Percentiles rank a stretch among this genome's conserved stretches.
These are phyloP conservation scores for Evernia prunastri DNA, from an alignment of 495 filamentous ascomycete species.

Conservation along the genomic window DNA sequence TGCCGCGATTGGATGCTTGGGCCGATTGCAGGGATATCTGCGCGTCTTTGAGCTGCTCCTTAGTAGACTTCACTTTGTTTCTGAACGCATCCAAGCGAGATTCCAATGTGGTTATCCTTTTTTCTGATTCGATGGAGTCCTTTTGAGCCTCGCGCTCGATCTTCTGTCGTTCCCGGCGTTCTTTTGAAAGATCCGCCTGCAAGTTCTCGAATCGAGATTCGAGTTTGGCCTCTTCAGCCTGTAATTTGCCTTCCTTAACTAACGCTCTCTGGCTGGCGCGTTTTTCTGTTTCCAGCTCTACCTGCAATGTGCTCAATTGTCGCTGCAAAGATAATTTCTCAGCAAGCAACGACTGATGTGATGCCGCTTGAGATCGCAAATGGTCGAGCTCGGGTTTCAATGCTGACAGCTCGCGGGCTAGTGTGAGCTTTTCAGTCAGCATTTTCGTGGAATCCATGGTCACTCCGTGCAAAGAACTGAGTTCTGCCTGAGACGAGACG, in stretches of 20 bases:
- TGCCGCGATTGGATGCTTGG: conserved; percentile 38
- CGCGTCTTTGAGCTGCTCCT: conserved; percentile 61
- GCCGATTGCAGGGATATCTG: conserved; percentile 42
- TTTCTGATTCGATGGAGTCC: conserved; percentile 42
- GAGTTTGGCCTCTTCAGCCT: conserved; percentile 43
- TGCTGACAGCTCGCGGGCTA: conserved; percentile 62
- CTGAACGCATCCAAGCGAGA: conserved; percentile 60
- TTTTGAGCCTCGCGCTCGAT: conserved; percentile 32
- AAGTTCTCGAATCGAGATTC: conserved; percentile 37
- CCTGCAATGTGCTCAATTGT: conserved; percentile 65
- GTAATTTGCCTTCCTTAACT: conserved; percentile 41
- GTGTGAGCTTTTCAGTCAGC: conserved; percentile 66
- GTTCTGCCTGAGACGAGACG: conserved; percentile 51
- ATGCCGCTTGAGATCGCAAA: conserved; percentile 59
- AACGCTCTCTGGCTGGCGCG: conserved; percentile 55
- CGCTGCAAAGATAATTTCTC: conserved; percentile 73
- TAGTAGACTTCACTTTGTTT: conserved; percentile 57
- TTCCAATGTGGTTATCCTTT: conserved; percentile 52
- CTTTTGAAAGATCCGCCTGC: conserved; percentile 40
- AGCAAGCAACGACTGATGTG: conserved; percentile 57
- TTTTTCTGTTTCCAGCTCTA: conserved; percentile 75
- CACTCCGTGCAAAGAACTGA: conserved; percentile 54
- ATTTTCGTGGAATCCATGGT: conserved; percentile 62
- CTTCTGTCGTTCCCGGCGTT: conserved; percentile 38
- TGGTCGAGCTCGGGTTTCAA: conserved; percentile 75